Base-by-base conservation (phyloP, 495 filamentous ascomycete species). In the Mytilinidion resinicola region DNA sequence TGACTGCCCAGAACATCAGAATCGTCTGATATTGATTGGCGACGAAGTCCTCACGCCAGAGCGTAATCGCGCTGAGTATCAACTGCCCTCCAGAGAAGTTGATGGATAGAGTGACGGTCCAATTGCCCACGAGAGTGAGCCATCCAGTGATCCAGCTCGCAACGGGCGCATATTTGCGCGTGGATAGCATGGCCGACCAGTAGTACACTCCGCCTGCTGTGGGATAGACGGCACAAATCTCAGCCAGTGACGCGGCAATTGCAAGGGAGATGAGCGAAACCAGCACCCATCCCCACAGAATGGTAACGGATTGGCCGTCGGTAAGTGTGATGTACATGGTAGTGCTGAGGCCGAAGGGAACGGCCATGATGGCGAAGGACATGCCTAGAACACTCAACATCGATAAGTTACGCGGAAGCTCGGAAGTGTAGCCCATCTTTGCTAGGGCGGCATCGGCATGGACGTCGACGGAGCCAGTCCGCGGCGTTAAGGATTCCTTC, bases 311-410 rank as follows among this genome's bases (percentile, higher is more conserved):
- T 33, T 84, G 81, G 51, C 85, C 84, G 63, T 82, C 80, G 47
- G 79, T 76, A 46, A 89, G 76, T 14, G 83, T 82, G 63, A 86
- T 86, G 72, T 82, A 85, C 41, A 89, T 70, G 52, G 85, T 89
- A 34, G 85, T 88, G 62, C 80, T 82, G 34, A 87, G 77, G 42
- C 85, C 85, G 61, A 83, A 89, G 14, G 85, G 85, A 20, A 77
- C 78, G 9, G 79, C 79, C 75, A 82, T 82, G 59, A 82, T 82
- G 25, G 79, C 79, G 53, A 80, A 82, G 55, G 77, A 67, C 59
- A 71, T 52, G 1, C 69, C 69, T 25, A 71, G 51, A 7, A 71
- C 65, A 48, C 62, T 66, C 5, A 71, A 54, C 69, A 72, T 72
- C 51, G 63, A 67, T 12, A 72, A 61, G 47, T 66, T 72, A 50